Evolutionary conservation across 176 grass and related monocot species (phyloP), one percentile per base, ranked within the genome.

Genomic region (maize (Zea mays)): DNA sequence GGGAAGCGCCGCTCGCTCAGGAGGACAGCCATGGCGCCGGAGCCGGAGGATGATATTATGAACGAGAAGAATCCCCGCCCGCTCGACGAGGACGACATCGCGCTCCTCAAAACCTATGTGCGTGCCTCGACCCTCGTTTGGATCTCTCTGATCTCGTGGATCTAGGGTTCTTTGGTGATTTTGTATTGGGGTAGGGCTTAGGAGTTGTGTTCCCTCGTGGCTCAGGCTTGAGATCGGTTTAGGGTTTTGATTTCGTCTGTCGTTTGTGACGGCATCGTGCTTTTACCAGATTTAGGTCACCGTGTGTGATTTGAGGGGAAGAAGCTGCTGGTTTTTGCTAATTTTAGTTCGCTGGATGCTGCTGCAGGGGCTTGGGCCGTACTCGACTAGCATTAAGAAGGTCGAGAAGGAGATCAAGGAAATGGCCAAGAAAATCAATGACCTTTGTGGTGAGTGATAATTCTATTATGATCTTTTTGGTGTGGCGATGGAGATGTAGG

Each of bases 331-430:
- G 14, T 15, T 12, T 78, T 71, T 79, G 47, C 78, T 87, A 35
- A 68, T 74, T 67, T 33, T 72, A 44, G 60, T 45, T 72, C 14
- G 4, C 14, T 77, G 33, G 27, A 42, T 81, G 42, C 50, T 60
- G 40, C 52, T 85, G 72, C 79, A 97, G 94, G 94, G 94, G 13
- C 82, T 97, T 61, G 91, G 91, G 17, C 94, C 94, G 9, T 97
- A 97, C 85, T 97, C 94, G 45, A 85, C 78, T 33, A 97, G 79
- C 76, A 93, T 93, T 7, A 93, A 97, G 86, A 90, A 84, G 72
- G 89, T 69, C 0, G 94, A 97, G 82, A 97, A 97, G 86, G 94
- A 97, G 72, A 97, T 97, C 34, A 97, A 97, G 52, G 94, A 93
- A 9, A 76, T 89, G 79, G 84, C 88, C 14, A 97, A 97, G 82